Evolutionary conservation across 805 yeast species (phyloP), one percentile per base, ranked within the genome.

Genomic region (Priceomyces carsonii): DNA sequence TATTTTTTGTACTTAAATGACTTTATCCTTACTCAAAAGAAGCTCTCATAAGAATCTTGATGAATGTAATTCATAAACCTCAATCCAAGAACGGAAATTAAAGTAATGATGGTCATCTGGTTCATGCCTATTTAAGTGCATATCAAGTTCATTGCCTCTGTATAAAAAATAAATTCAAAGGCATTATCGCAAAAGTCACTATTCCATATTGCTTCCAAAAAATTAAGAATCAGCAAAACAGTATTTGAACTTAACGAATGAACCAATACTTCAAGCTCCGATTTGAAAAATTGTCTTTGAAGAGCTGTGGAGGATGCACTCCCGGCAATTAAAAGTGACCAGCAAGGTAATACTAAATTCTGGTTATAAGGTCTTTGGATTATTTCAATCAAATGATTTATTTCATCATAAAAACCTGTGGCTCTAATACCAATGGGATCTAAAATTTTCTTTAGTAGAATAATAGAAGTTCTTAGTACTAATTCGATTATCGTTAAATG

Each of bases 301-400:
- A 20, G 10, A 20, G 23, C 23, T n/a, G n/a, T n/a, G n/a, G n/a
- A n/a, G n/a, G 36, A 17, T 14, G 25, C 29, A 19, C 36, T 26
- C 3, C 25, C 25, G 9, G 31, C 36, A 25, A 33, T 27, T 20
- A 33, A 15, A 8, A 33, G 23, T 2, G 36, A 18, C 20, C 34
- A 33, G 6, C 25, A 18, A 2, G 36, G 36, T 10, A 33, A 26
- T 12, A 33, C 27, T 14, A 25, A 16, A 14, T 26, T 25, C 6
- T 26, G 17, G 21, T 33, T 26, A 26, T 25, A 33, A n/a, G 36
- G 31, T 6, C 15, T 18, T 4, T 33, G 21, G 8, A 33, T 33
- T n/a, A 26, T 31, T 7, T n/a, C 10, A 5, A 33, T 25, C 26
- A 33, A 19, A 4, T 13, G 12, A 18, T 33, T 15, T 4, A 33